Base-by-base conservation (phyloP, 73 alveolate genomes). In the Halteria grandinella region DNA sequence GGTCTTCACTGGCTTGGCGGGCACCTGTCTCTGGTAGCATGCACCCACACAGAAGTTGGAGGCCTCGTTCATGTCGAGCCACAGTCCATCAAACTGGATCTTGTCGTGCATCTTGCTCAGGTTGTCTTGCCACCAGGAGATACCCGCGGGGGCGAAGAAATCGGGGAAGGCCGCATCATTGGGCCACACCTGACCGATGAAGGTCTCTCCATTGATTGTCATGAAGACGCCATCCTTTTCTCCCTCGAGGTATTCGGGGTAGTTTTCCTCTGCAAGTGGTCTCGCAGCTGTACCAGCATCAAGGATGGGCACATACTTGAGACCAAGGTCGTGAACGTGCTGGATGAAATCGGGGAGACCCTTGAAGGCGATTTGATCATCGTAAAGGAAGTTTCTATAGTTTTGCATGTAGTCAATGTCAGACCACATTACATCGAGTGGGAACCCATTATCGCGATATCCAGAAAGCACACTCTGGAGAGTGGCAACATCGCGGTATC, bases 31-130 rank as follows among this genome's bases (percentile, higher is more conserved):
- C 74, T 89, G 75, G 47, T 62, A 41, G 60, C 95, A 53, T 48
- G 82, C 95, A 0, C 95, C 97, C 28, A 49, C 51, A 60, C 96
- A 91, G 79, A 97, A 80, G 76, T 87, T 87, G 24, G 97, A 86
- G 43, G 97, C 92, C 54, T 96, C 99, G 87, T 96, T 96, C 99
- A 96, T 96, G 76, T 96, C 99, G 33, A 88, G 69, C 99, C 99
- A 96, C 14, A 96, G 83, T 25, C 99, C 99, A 88, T 93, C 98
- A 73, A 93, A 93, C 25, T 74, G 45, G 17, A 93, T 59, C 55
- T 60, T 58, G 32, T 86, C 75, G 52, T 89, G 83, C 53, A 95
- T 75, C 32, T 75, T 71, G 28, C 59, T 72, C 55, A 93, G 58
- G 83, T 94, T 91, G 41, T 73, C 89, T 5, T 64, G 52, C 95